Evolutionary conservation across 163 green algal species (phyloP).

Genomic region (Botryococcus braunii): DNA sequence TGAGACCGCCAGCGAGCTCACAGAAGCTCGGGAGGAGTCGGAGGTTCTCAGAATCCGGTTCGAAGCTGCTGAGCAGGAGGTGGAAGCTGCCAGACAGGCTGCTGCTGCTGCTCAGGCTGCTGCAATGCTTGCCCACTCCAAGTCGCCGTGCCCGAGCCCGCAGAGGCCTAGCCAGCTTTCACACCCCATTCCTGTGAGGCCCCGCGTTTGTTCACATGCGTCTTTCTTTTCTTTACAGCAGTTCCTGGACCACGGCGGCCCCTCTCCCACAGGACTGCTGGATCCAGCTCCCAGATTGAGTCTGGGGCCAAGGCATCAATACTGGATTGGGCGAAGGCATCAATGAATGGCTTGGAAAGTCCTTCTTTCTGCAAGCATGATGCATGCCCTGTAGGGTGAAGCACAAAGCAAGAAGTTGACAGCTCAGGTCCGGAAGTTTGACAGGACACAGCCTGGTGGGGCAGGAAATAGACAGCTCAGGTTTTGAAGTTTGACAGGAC

Average conservation of each 20-base stretch:
- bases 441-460: neutral
- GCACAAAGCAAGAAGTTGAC: neutral
- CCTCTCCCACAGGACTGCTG: neutral
- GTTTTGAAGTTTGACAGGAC: neutral
- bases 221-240: neutral
- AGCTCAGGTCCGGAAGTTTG: neutral
- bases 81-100: constrained; percentile 30
- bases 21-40: constrained; percentile 47
- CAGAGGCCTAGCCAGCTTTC: neutral
- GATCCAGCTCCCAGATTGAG: neutral
- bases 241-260: neutral
- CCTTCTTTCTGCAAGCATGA: neutral
- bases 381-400: neutral
- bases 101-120: constrained; percentile 27
- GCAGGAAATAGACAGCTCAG: neutral
- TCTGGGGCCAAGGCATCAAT: neutral
- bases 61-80: constrained; percentile 46
- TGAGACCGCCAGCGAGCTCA: constrained; percentile 39
- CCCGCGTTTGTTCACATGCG: neutral
- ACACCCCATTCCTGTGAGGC: neutral
- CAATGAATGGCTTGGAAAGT: neutral
- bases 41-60: constrained; percentile 62
- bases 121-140: neutral
- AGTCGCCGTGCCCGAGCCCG: neutral
- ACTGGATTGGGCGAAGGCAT: neutral